Evolutionary conservation across 345 rosid genomes (phyloP).

Genomic region (Mercurialis annua): DNA sequence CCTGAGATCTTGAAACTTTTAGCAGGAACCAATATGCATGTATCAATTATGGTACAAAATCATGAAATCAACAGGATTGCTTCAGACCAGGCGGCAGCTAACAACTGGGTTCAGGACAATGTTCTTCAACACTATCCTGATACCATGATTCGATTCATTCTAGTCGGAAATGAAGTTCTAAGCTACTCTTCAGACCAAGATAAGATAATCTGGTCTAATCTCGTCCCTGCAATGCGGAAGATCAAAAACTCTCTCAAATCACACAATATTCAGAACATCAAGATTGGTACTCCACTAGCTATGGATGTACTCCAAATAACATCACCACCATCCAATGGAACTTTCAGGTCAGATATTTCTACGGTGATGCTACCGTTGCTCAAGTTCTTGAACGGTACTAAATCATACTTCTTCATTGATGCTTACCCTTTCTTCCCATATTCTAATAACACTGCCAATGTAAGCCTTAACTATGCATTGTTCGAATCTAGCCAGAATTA

Average conservation of each 20-base stretch:
- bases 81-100: constrained; percentile 36
- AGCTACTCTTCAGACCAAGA: constrained; percentile 46
- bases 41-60: constrained; percentile 62
- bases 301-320: constrained; percentile 56
- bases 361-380: constrained; percentile 56
- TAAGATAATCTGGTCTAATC: constrained; percentile 37
- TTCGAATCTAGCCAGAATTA: constrained; percentile 40
- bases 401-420: constrained; percentile 68
- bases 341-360: constrained; percentile 52
- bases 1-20: constrained; percentile 51
- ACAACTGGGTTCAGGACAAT: constrained; percentile 48
- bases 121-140: constrained; percentile 47
- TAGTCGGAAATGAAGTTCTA: constrained; percentile 71
- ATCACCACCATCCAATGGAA: constrained; percentile 67
- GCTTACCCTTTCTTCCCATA: constrained; percentile 80
- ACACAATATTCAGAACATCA: constrained; percentile 45
- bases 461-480: constrained; percentile 47
- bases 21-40: constrained; percentile 47
- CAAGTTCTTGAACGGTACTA: constrained; percentile 55
- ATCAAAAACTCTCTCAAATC: constrained; percentile 44
- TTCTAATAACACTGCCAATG: constrained; percentile 41
- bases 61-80: constrained; percentile 47
- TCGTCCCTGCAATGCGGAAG: constrained; percentile 65
- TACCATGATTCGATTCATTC: constrained; percentile 51
- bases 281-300: constrained; percentile 70